A percentile compares a stretch with the other conserved stretches of the same genome.
phyloP scores from a whole-genome alignment of 495 filamentous ascomycete species.

The Lineolata rhizophorae region DNA sequence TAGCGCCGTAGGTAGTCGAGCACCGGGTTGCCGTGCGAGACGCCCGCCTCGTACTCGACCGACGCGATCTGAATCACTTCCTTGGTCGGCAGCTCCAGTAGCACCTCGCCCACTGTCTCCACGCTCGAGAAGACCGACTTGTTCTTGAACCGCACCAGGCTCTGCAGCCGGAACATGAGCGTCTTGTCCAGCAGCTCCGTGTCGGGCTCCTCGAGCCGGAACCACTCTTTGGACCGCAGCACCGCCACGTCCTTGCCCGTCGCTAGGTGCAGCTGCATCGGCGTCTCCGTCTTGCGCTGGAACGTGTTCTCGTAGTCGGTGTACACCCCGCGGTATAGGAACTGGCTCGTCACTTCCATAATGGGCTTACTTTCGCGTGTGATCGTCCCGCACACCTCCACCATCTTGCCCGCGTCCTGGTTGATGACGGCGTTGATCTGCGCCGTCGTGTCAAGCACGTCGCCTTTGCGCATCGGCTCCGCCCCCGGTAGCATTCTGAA shows the following conservation, averaged over 20 bases:
- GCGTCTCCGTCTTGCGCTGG: slow-evolving; percentile 87
- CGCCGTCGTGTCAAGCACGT: slow-evolving; percentile 78
- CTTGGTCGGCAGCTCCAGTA: slow-evolving; percentile 90
- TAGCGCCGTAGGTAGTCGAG: slow-evolving; percentile 88
- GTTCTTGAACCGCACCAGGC: slow-evolving; percentile 83
- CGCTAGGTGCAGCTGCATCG: slow-evolving; percentile 76
- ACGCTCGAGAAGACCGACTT: slow-evolving; percentile 80
- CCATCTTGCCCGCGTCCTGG: slow-evolving; percentile 97
- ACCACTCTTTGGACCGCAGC: slow-evolving; percentile 91
- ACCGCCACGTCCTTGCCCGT: slow-evolving; percentile 83
- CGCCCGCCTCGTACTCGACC: slow-evolving; percentile 77
- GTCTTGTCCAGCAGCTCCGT: slow-evolving; percentile 77
- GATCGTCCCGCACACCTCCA: slow-evolving; percentile 94
- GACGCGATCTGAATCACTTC: slow-evolving; percentile 90
- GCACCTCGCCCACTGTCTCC: slow-evolving; percentile 77
- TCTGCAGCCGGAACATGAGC: slow-evolving; percentile 87
- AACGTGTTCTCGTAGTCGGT: slow-evolving; percentile 93
- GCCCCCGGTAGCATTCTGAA: slow-evolving; percentile 98
- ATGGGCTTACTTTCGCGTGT: slow-evolving; percentile 66
- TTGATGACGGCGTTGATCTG: slow-evolving; percentile 97
- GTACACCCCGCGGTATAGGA: slow-evolving; percentile 85
- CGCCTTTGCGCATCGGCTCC: slow-evolving; percentile 80
- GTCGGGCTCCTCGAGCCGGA: slow-evolving; percentile 58
- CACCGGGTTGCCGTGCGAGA: slow-evolving; percentile 87
- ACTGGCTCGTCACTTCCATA: slow-evolving; percentile 97